Conservation (phyloP, 192 early-diverging fungal species). For the Entomortierella chlamydospora region DNA sequence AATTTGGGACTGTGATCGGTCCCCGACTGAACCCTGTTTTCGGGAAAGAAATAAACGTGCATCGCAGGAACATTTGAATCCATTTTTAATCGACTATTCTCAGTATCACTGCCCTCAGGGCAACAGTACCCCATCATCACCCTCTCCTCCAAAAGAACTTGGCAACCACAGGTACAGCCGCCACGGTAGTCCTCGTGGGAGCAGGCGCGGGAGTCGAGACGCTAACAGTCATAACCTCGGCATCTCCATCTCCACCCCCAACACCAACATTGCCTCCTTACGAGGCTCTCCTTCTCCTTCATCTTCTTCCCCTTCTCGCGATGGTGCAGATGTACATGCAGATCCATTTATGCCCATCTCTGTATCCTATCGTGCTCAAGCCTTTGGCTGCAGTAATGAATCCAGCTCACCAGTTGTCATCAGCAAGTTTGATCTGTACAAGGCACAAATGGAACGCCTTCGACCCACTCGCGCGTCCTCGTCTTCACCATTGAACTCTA, state of each 20-base stretch:
- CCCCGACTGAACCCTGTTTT: constrained; percentile 28
- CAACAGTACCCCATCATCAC: constrained; percentile 13
- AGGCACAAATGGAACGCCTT: constrained; percentile 32
- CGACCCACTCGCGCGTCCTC: constrained; percentile 9
- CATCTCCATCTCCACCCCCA: constrained; percentile 3
- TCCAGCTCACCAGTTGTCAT: neutral
- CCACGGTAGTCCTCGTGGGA: constrained; percentile 9
- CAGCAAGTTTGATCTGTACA: constrained; percentile 45
- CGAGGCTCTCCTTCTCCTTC: neutral
- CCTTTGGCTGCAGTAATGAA: too few species aligned
- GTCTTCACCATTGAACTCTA: constrained; percentile 5
- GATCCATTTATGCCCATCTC: neutral
- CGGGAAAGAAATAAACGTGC: constrained; percentile 2
- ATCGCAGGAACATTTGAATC: constrained; percentile 18
- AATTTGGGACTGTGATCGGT: constrained; percentile 42
- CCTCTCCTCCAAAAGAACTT: neutral
- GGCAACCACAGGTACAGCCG: neutral
- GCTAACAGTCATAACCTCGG: neutral
- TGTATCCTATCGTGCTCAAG: neutral
- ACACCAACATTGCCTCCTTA: neutral
- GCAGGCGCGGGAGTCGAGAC: constrained; percentile 7
- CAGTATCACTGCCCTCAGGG: constrained; percentile 12
- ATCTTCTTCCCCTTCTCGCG: neutral
- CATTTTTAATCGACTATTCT: constrained; percentile 21
- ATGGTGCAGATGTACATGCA: constrained; percentile 11